A percentile compares a stretch with the other conserved stretches of the same genome.
These are phyloP conservation scores for Saccharomyces paradoxus DNA, from an alignment of 805 yeast genomes.

Conservation along the genomic window DNA sequence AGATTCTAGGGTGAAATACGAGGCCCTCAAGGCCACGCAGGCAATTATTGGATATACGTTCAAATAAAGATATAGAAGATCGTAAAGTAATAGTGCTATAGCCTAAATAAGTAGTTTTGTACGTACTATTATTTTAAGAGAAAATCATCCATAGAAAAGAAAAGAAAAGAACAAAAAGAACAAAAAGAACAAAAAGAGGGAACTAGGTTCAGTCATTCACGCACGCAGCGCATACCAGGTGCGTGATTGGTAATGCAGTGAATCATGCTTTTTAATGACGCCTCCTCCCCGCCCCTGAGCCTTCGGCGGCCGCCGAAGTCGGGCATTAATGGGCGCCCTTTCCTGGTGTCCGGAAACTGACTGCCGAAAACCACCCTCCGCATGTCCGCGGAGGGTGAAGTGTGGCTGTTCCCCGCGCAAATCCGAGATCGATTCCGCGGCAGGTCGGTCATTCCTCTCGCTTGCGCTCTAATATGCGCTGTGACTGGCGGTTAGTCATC, in stretches of 20 bases:
- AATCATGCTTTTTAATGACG: not conserved
- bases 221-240: not conserved
- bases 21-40: constrained; percentile 94
- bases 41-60: constrained; percentile 79
- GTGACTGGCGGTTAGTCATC: not conserved
- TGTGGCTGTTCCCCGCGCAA: not conserved
- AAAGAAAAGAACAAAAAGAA: not conserved
- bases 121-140: not conserved
- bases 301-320: not conserved
- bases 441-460: not conserved
- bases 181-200: not conserved
- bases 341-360: not conserved
- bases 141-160: not conserved
- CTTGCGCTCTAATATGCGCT: not conserved
- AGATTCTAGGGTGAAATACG: constrained; percentile 84
- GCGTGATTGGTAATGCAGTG: not conserved
- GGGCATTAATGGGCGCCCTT: not conserved
- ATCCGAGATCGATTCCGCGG: not conserved
- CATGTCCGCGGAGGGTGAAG: not conserved
- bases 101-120: not conserved
- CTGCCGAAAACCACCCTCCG: not conserved
- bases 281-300: not conserved
- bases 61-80: constrained; percentile 21
- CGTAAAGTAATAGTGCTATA: not conserved
- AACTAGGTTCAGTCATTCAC: not conserved